Evolutionary conservation across 1,284 basidiomycete genomes (phyloP), one percentile per base, ranked within the genome.

Genomic region (Farysia itapuensis): DNA sequence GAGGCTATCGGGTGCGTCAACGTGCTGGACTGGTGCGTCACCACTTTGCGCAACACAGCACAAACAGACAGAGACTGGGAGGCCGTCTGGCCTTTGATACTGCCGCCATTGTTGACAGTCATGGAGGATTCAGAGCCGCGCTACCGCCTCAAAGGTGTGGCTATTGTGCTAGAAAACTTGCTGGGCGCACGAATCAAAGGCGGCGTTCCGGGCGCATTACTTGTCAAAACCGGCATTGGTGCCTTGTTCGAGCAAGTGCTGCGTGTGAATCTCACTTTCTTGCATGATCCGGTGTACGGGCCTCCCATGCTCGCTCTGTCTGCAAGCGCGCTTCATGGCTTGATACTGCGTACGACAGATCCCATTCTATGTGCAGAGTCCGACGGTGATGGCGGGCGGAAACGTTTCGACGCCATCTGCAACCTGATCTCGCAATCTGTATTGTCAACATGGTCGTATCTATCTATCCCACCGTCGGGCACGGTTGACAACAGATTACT

Each of bases 211-310:
- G 34, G 19, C 9, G 6, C 34, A 22, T 16, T 61, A 2, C 47
- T 61, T 8, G 14, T 56, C 25, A 47, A 51, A 18, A 61, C 58
- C 3, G 58, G 58, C 4, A 47, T 61, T 14, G 58, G 51, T 1
- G 53, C 40, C 21, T 38, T 61, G 2, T 24, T 61, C 4, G 58
- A 61, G 30, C 46, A 40, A 4, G 40, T 40, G 0, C 39, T 61
- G 1, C 46, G 56, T n/a, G 41, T 56, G 34, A 56, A 54, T 25
- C 34, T 61, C n/a, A 61, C 51, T 18, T 61, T 43, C 36, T 31
- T 56, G 13, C 47, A 61, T 32, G 48, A 61, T 26, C 24, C 39
- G 15, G 14, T 18, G 2, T 48, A 45, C 13, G 58, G 51, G 3
- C 25, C 58, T 1, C 25, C 28, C 0, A 35, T 61, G 0, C 35